Conservation (phyloP, 108 stramenopile species). For the Discostella stelligeroides region DNA sequence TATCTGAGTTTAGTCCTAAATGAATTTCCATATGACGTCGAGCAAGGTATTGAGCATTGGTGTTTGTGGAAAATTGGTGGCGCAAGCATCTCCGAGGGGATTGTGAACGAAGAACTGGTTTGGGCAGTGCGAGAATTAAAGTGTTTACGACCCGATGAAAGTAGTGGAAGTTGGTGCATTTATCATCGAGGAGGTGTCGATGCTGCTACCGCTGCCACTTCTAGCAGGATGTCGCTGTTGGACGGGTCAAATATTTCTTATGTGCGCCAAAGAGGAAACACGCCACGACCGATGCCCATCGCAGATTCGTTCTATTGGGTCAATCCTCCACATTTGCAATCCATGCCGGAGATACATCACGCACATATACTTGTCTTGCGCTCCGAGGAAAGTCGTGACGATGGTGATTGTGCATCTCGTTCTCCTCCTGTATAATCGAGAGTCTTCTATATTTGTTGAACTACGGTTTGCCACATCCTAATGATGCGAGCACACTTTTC, state of each 20-base stretch:
- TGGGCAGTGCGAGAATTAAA: slow-evolving; percentile 41
- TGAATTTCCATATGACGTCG: slow-evolving; percentile 77
- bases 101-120: slow-evolving; percentile 24
- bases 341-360: slow-evolving; percentile 49
- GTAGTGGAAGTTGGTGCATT: slow-evolving; percentile 30
- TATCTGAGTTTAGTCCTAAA: slow-evolving; percentile 58
- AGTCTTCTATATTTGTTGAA: too few species aligned
- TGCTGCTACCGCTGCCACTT: neutral
- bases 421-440: slow-evolving; percentile 11
- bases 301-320: slow-evolving; percentile 41
- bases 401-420: neutral
- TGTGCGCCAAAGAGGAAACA: neutral
- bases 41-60: slow-evolving; percentile 64
- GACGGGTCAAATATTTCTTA: neutral
- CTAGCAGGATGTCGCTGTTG: neutral
- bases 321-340: slow-evolving; percentile 52
- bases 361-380: slow-evolving; percentile 46
- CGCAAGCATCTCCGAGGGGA: slow-evolving; percentile 22
- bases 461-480: too few species aligned
- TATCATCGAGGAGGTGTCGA: slow-evolving; percentile 3
- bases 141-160: slow-evolving; percentile 9
- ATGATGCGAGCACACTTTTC: too few species aligned
- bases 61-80: slow-evolving; percentile 81
- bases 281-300: neutral
- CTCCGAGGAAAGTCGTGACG: neutral